These are phyloP conservation scores for Globisporangium apiculatum DNA, from an alignment of 352 stramenopile species.

Conservation along the genomic window DNA sequence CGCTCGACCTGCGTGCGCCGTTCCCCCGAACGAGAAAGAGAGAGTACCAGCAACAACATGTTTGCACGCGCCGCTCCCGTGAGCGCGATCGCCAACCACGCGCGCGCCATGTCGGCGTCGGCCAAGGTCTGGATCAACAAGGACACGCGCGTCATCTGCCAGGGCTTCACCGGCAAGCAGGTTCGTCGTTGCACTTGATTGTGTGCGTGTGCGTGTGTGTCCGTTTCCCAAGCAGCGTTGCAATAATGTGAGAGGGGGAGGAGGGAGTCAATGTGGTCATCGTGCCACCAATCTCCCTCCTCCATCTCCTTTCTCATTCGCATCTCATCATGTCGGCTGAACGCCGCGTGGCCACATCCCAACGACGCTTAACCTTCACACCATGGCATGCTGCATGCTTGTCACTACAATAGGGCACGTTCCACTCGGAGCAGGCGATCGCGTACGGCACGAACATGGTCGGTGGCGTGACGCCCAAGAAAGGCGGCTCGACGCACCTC, in stretches of 20 bases:
- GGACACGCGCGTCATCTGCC: conserved; percentile 98
- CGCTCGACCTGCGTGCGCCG: too few species aligned
- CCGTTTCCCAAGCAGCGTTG: too few species aligned
- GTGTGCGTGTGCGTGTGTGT: too few species aligned
- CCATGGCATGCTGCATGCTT: background rate
- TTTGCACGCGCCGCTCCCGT: conserved; percentile 46
- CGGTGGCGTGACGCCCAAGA: conserved; percentile 98
- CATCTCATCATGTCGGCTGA: background rate
- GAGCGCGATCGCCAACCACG: conserved; percentile 32
- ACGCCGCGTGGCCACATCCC: too few species aligned
- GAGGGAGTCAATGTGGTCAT: too few species aligned
- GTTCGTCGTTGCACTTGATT: conserved; percentile 22
- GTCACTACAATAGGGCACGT: conserved; percentile 86
- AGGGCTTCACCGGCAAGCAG: conserved; percentile 99
- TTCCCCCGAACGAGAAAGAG: background rate
- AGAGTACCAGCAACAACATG: conserved; percentile 22
- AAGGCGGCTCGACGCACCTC: conserved; percentile 96
- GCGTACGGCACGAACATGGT: conserved; percentile 99
- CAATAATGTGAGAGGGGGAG: too few species aligned
- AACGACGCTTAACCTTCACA: too few species aligned
- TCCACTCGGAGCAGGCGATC: conserved; percentile 98
- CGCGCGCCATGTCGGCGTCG: conserved; percentile 88
- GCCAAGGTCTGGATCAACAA: conserved; percentile 99
- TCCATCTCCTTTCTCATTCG: background rate
- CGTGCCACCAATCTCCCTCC: background rate